Conservation (phyloP, 805 yeast species). For the Ogataea philodendri region DNA sequence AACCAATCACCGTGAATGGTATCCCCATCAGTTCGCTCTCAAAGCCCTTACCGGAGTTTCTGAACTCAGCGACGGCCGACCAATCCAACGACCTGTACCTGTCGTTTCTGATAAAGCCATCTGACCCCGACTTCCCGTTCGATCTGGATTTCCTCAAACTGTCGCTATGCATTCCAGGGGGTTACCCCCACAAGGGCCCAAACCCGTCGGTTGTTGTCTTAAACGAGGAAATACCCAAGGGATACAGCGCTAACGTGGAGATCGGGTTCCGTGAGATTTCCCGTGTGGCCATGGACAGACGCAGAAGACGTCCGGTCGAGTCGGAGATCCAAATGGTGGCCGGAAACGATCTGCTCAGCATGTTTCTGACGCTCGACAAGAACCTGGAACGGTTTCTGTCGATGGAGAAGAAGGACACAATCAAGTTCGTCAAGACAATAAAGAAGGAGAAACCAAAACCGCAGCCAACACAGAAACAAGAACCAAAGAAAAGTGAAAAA, state of each 20-base stretch:
- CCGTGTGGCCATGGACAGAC: conserved; percentile 36
- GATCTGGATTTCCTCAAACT: conserved; percentile 54
- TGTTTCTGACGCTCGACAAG: conserved; percentile 53
- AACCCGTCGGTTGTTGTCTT: conserved; percentile 54
- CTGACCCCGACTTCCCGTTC: conserved; percentile 74
- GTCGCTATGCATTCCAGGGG: conserved; percentile 51
- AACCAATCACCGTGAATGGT: conserved; percentile 34
- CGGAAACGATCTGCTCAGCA: conserved; percentile 53
- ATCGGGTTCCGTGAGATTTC: conserved; percentile 54
- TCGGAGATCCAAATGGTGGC: conserved; percentile 36
- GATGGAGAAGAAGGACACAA: conserved; percentile 57
- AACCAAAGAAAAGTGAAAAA: conserved; percentile 8
- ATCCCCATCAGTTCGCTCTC: conserved; percentile 22
- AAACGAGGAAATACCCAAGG: conserved; percentile 68
- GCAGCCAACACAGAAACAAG: conserved; percentile 5
- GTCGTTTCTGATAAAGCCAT: conserved; percentile 48
- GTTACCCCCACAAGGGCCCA: conserved; percentile 46
- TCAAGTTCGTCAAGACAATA: conserved; percentile 50
- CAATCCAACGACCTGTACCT: conserved; percentile 35
- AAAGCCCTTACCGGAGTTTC: conserved; percentile 19
- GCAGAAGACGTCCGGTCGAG: conserved; percentile 17
- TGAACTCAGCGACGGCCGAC: conserved; percentile 17
- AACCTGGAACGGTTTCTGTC: conserved; percentile 58
- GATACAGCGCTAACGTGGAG: conserved; percentile 66
- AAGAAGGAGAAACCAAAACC: conserved; percentile 14